These are phyloP conservation scores for Nicotiana otophora DNA, from an alignment of 257 asterid genomes.

Conservation along the genomic window DNA sequence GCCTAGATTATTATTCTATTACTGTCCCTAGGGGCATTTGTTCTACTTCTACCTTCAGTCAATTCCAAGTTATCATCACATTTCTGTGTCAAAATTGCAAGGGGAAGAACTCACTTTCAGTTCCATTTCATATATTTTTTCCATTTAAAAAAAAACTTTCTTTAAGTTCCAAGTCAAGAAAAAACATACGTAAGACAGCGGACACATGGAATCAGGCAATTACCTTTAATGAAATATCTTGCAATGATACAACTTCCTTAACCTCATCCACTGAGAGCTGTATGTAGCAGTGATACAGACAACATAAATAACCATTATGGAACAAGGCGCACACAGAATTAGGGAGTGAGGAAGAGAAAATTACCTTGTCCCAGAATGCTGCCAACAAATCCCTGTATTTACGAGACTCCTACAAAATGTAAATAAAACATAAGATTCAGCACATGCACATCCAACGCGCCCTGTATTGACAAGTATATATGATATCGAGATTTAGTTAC, in stretches of 20 bases:
- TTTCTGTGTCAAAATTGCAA: neutral
- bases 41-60: neutral
- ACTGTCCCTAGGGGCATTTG: neutral
- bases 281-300: conserved; percentile 13
- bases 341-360: conserved; percentile 14
- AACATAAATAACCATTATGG: conserved; percentile 11
- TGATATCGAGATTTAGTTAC: neutral
- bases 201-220: neutral
- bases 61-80: neutral
- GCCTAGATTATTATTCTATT: neutral
- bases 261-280: conserved; percentile 73
- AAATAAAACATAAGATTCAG: conserved; percentile 20
- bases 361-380: conserved; percentile 94
- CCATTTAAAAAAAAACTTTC: neutral
- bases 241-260: conserved; percentile 54
- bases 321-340: neutral
- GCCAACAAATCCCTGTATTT: conserved; percentile 67
- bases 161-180: neutral
- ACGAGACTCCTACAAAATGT: conserved; percentile 56
- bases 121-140: neutral
- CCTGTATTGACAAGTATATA: neutral
- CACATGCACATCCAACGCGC: neutral
- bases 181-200: neutral
- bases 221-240: conserved; percentile 70
- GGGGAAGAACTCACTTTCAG: neutral